Evolutionary conservation across 768 basidiomycete genomes (phyloP).

Genomic region (Fistulinella prunicolor): DNA sequence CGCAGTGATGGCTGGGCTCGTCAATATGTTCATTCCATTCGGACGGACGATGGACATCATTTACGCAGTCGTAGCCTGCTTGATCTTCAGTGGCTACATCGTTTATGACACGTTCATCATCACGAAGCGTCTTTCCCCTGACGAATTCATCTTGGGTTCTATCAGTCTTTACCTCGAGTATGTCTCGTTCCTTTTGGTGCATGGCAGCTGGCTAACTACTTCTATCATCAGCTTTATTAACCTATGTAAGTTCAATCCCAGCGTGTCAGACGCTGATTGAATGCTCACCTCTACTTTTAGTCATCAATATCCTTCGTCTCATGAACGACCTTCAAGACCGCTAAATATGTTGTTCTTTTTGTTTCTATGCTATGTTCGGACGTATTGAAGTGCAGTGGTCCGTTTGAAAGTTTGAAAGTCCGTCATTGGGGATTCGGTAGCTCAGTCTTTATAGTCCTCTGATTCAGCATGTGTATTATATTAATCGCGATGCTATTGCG

Average conservation of each 20-base stretch:
- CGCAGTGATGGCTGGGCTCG: constrained; percentile 74
- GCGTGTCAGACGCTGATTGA: neutral
- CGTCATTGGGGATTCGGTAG: neutral
- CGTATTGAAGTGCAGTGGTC: too few relatives aligned
- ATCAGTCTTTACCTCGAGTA: constrained; percentile 95
- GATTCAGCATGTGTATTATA: constrained; percentile 24
- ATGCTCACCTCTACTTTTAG: constrained; percentile 33
- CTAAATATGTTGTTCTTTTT: constrained; percentile 12
- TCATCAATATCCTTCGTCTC: constrained; percentile 83
- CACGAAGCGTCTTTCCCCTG: constrained; percentile 83
- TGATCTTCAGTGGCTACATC: constrained; percentile 88
- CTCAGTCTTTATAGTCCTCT: constrained; percentile 4
- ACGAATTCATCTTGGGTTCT: constrained; percentile 90
- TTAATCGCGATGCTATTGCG: neutral
- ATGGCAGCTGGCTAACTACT: constrained; percentile 13
- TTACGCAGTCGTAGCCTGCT: constrained; percentile 71
- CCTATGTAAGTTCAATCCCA: constrained; percentile 58
- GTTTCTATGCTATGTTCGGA: neutral
- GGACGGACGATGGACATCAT: constrained; percentile 75
- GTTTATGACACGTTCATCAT: constrained; percentile 91
- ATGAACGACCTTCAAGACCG: constrained; percentile 55
- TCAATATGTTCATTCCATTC: constrained; percentile 88
- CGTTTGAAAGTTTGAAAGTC: too few relatives aligned
- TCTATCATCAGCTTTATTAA: constrained; percentile 69
- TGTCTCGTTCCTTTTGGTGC: constrained; percentile 29